These are phyloP conservation scores for Agaricus blazei DNA, from an alignment of 768 basidiomycete species.

Conservation along the genomic window DNA sequence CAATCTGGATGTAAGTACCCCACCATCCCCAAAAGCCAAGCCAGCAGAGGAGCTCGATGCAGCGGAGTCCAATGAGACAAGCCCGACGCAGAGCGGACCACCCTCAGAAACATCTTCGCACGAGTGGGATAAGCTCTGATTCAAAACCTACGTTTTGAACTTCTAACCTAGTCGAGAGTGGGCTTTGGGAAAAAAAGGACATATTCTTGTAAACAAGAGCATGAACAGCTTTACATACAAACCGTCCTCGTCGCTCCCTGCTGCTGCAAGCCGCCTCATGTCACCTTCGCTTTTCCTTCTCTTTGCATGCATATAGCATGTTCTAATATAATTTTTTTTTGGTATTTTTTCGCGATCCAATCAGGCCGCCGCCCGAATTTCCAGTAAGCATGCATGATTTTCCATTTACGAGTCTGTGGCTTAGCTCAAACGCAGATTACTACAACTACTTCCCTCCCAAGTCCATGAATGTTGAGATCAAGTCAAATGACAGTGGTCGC, in stretches of 20 bases:
- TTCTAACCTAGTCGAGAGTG: conserved; percentile 5
- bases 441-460: conserved; percentile 75
- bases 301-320: conserved; percentile 59
- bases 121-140: conserved; percentile 87
- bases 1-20: conserved; percentile 81
- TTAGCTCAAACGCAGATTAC: conserved; percentile 48
- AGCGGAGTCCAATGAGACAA: conserved; percentile 38
- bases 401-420: conserved; percentile 11
- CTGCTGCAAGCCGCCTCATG: conserved; percentile 17
- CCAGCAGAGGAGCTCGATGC: conserved; percentile 14
- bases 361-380: conserved; percentile 62
- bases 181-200: conserved; percentile 19
- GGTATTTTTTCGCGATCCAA: conserved; percentile 11
- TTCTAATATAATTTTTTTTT: conserved; percentile 23
- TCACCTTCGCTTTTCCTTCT: conserved; percentile 23
- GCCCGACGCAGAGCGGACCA: conserved; percentile 55
- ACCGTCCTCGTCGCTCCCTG: conserved; percentile 4
- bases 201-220: conserved; percentile 15
- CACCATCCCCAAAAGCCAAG: conserved; percentile 32
- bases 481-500: conserved; percentile 34
- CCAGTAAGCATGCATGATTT: conserved; percentile 56
- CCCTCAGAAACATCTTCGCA: conserved; percentile 87
- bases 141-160: conserved; percentile 40
- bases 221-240: conserved; percentile 5
- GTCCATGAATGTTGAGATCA: conserved; percentile 61